phyloP scores from a whole-genome alignment of 2,329 filamentous ascomycete genomes.

The Uncinocarpus reesii region DNA sequence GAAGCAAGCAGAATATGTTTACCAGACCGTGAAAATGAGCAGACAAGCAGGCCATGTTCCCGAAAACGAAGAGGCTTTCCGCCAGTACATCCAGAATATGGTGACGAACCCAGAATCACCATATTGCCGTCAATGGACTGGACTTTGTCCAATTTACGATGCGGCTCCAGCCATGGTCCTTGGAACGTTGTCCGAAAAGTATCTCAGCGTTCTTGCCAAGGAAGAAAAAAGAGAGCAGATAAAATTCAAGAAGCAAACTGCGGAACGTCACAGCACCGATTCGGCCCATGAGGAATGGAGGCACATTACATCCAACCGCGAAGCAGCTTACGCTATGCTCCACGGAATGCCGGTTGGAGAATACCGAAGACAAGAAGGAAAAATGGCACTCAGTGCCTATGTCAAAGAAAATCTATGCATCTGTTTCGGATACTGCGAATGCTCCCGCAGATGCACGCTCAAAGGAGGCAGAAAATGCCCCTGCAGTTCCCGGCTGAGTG shows the following conservation, averaged over 20 bases:
- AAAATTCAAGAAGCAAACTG: conserved; percentile 14
- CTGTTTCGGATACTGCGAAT: conserved; percentile 27
- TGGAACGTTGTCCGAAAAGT: conserved; percentile 29
- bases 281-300: conserved; percentile 9
- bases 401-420: conserved; percentile 29
- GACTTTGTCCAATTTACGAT: conserved; percentile 24
- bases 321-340: conserved; percentile 27
- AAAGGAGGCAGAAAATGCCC: conserved; percentile 26
- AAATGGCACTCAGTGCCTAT: conserved; percentile 21
- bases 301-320: conserved; percentile 24
- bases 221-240: conserved; percentile 8
- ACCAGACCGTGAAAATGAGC: conserved; percentile 19
- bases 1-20: conserved; percentile 26
- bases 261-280: conserved; percentile 21
- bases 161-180: conserved; percentile 25
- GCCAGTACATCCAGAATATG: conserved; percentile 21
- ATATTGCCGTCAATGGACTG: conserved; percentile 26
- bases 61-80: conserved; percentile 26
- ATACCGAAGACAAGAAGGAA: conserved; percentile 23
- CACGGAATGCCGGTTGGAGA: conserved; percentile 30
- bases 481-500: conserved; percentile 28
- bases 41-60: conserved; percentile 14
- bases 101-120: conserved; percentile 19
- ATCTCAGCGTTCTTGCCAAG: conserved; percentile 23
- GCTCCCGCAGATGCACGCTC: conserved; percentile 27